Conservation (phyloP, 2,329 filamentous ascomycete genomes). For the Exophiala sideris region DNA sequence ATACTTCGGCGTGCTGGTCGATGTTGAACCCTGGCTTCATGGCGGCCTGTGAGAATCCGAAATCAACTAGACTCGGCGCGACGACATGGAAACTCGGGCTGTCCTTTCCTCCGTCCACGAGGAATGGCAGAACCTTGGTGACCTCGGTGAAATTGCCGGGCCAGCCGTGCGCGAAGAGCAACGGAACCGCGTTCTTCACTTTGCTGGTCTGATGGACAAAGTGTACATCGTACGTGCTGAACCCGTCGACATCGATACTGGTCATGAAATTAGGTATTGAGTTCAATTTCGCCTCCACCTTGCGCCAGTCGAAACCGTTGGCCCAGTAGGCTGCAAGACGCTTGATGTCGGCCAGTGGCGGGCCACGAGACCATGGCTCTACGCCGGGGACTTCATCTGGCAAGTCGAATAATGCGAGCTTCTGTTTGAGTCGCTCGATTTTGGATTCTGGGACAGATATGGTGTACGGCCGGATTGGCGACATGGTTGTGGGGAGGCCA, state of each 20-base stretch:
- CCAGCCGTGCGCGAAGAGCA: constrained; percentile 38
- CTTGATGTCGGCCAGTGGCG: constrained; percentile 37
- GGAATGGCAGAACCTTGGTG: constrained; percentile 55
- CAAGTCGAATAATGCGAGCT: constrained; percentile 35
- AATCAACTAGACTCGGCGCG: constrained; percentile 43
- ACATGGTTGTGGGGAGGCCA: background rate
- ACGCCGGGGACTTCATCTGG: constrained; percentile 38
- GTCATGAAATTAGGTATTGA: constrained; percentile 56
- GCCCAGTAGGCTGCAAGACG: constrained; percentile 36
- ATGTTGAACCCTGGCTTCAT: constrained; percentile 51
- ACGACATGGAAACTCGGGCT: constrained; percentile 51
- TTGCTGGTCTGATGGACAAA: constrained; percentile 23
- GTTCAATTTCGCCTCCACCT: constrained; percentile 58
- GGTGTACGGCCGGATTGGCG: constrained; percentile 28
- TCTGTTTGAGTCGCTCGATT: constrained; percentile 34
- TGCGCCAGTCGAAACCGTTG: constrained; percentile 57
- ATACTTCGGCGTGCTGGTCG: constrained; percentile 60
- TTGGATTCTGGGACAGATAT: constrained; percentile 34
- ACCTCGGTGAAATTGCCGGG: constrained; percentile 45
- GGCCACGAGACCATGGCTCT: constrained; percentile 48
- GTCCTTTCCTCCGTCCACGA: constrained; percentile 35
- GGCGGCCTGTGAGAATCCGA: too few relatives aligned
- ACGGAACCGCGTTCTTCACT: constrained; percentile 32
- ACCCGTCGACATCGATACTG: constrained; percentile 50
- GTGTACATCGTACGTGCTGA: constrained; percentile 59